Base-by-base conservation (phyloP, 176 grass and related monocot genomes). In the Oryza australiensis region DNA sequence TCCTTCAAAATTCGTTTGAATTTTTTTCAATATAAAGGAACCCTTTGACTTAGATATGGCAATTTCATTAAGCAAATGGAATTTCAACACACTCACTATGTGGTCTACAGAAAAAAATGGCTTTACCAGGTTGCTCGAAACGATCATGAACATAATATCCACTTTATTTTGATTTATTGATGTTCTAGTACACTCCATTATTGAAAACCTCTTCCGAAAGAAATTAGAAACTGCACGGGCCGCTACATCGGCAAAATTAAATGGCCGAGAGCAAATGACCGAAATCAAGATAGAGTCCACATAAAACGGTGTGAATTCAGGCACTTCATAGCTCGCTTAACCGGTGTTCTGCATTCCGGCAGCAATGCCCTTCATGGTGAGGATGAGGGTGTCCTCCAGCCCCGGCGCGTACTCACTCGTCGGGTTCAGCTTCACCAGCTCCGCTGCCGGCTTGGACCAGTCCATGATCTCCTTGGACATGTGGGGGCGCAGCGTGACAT, bases 351-450 rank as follows among this genome's bases (percentile, higher is more conserved):
- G 93, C 75, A 94, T n/a, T 20, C 93, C 92, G 42, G 93, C 93
- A 67, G 93, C 93, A 74, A 94, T 87, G 18, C 93, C 93, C 82
- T 94, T 94, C 93, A 94, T 94, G 65, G 93, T 92, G 57, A 94
- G 75, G 80, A 94, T 94, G 85, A 94, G 89, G 75, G 93, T 94
- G 67, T 94, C 93, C 71, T 94, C 93, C 65, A 94, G 77, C 16
- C 93, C 89, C 0, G 89, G 93, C 10, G 93, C 87, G 0, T 92
- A 94, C 16, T 94, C 93, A 3, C 89, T 92, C 12, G 74, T 84
- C 3, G 93, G 89, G 78, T 94, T 94, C 64, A 94, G 85, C 71
- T 91, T 92, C 82, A 94, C 89, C 9, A 94, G 82, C 67, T 94
- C 89, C 0, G 93, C 84, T 10, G 92, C 87, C 2, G 93, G 79